Evolutionary conservation across 106 monocot genomes (phyloP), one percentile per base, ranked within the genome.

Genomic region (Dendrobium huoshanense): DNA sequence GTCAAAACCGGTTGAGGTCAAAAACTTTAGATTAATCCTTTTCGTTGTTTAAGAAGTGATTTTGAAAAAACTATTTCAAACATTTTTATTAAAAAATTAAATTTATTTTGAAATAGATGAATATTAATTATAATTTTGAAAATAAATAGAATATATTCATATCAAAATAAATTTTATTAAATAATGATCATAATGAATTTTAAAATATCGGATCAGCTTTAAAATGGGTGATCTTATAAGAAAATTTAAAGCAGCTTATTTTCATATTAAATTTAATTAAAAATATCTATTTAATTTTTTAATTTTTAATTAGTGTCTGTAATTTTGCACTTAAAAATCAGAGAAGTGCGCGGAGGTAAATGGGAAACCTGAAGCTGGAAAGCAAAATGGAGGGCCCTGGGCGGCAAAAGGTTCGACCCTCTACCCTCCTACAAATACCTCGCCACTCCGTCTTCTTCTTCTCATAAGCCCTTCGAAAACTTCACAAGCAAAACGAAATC

Each of bases 361-460:
- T 47, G 49, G 20, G 49, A 77, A 51, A 16, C 1, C 24, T 27
- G 33, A 54, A 11, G 22, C 48, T 49, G 76, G 45, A 76, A 49
- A 25, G 48, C 49, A 9, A 24, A n/a, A 79, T 65, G 67, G 61
- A 27, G 78, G 83, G 82, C 79, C 61, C 17, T 58, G 59, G 44
- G 25, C 61, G 68, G 72, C 74, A 49, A 75, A 84, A 79, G 48
- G 43, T 40, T 77, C 77, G 25, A 27, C 1, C 55, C n/a, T 17
- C 8, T 18, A 24, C 10, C 15, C 73, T 0, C 79, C 83, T 87
- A 80, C 77, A 87, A 80, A 87, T 87, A 86, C 75, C 67, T 11
- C 82, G 42, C 13, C 79, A 29, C 83, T 22, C 22, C 67, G 24
- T 45, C 72, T 16, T 24, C 31, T 79, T 18, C 72, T 47, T 27